These are phyloP conservation scores for Pyrenophora tritici-repentis DNA, from an alignment of 2,329 filamentous ascomycete species.

Conservation along the genomic window DNA sequence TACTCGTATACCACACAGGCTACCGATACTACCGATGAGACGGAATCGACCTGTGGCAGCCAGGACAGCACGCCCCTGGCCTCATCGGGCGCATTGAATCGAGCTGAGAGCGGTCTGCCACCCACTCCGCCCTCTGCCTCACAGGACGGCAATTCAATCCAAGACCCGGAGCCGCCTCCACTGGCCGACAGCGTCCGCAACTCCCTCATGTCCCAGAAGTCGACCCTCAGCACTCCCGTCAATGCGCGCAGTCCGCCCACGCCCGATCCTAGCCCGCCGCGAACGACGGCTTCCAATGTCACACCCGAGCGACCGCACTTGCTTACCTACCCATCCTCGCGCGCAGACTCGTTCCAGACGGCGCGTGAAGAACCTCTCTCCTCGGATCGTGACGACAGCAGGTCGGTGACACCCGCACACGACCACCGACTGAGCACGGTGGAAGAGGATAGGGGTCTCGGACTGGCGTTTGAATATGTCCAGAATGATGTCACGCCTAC, in stretches of 20 bases:
- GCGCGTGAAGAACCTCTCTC: constrained; percentile 50
- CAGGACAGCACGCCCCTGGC: constrained; percentile 35
- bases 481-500: constrained; percentile 42
- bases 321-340: constrained; percentile 48
- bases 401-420: constrained; percentile 32
- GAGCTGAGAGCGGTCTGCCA: constrained; percentile 47
- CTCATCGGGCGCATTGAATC: constrained; percentile 31
- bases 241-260: constrained; percentile 49
- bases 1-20: constrained; percentile 31
- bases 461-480: constrained; percentile 43
- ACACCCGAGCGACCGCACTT: constrained; percentile 34
- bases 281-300: constrained; percentile 30
- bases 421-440: constrained; percentile 37
- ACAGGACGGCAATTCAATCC: constrained; percentile 34
- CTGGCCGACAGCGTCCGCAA: constrained; percentile 49
- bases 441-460: constrained; percentile 40
- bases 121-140: constrained; percentile 53
- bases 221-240: constrained; percentile 49
- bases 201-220: constrained; percentile 47
- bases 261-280: constrained; percentile 46
- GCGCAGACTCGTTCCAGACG: constrained; percentile 54
- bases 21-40: constrained; percentile 40
- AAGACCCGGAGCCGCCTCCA: constrained; percentile 31
- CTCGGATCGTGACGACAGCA: constrained; percentile 40
- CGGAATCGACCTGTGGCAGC: constrained; percentile 29